These are phyloP conservation scores for Pseudisothecium myosuroides DNA, from an alignment of 225 moss, liverwort and hornwort genomes.

Conservation along the genomic window DNA sequence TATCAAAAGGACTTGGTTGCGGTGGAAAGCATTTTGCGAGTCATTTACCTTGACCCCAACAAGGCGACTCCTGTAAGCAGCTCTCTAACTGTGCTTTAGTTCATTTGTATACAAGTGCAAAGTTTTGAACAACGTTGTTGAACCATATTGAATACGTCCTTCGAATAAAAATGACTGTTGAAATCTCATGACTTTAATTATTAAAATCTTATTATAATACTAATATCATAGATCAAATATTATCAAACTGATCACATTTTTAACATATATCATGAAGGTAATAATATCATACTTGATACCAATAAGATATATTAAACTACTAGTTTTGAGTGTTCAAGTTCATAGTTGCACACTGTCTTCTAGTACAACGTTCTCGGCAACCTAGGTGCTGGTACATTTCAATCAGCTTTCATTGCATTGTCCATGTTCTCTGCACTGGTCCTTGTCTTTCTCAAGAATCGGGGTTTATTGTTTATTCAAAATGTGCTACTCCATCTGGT, in stretches of 20 bases:
- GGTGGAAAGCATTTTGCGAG: slow-evolving; percentile 71
- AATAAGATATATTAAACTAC: neutral
- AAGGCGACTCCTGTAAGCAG: slow-evolving; percentile 61
- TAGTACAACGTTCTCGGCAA: neutral
- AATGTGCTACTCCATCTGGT: neutral
- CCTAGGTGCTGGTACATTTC: neutral
- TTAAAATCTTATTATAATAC: neutral
- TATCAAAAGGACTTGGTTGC: slow-evolving; percentile 64
- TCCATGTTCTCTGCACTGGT: neutral
- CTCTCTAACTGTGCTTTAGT: neutral
- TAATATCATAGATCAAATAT: no score
- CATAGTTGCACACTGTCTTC: neutral
- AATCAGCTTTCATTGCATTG: neutral
- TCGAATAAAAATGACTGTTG: neutral
- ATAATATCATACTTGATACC: neutral
- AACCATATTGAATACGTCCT: neutral
- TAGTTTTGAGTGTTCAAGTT: neutral
- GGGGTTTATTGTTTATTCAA: neutral
- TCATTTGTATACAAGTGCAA: neutral
- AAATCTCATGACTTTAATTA: neutral
- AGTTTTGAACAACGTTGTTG: neutral
- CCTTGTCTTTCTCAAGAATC: neutral
- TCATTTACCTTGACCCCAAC: slow-evolving; percentile 66
- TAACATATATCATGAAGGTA: neutral
- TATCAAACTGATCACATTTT: neutral